These are phyloP conservation scores for Byssoonygena ceratinophila DNA, from an alignment of 2,329 filamentous ascomycete species.

Conservation along the genomic window DNA sequence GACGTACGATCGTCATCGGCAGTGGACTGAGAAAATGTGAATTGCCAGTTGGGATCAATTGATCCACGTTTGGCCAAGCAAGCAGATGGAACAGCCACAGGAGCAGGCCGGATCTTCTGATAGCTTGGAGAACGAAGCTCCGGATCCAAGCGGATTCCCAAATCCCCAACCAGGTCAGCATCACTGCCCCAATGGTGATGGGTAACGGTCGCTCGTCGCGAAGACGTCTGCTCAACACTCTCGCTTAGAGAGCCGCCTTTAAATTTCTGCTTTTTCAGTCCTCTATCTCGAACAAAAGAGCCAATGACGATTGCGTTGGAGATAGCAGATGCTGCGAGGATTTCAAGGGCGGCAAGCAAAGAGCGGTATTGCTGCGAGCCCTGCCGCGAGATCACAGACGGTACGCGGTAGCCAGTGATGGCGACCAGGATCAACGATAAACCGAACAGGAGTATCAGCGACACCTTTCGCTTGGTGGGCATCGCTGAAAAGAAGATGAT, in stretches of 20 bases:
- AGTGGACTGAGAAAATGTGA: constrained; percentile 16
- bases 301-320: constrained; percentile 85
- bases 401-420: constrained; percentile 72
- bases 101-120: constrained; percentile 29
- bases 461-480: constrained; percentile 63
- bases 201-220: constrained; percentile 47
- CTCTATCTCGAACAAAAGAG: constrained; percentile 82
- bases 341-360: constrained; percentile 77
- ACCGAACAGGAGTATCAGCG: constrained; percentile 70
- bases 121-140: constrained; percentile 36
- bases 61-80: constrained; percentile 22
- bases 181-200: constrained; percentile 75
- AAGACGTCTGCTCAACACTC: constrained; percentile 31
- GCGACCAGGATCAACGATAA: constrained; percentile 69
- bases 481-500: constrained; percentile 74
- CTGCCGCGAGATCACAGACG: constrained; percentile 57
- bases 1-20: constrained; percentile 26
- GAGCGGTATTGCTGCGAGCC: constrained; percentile 80
- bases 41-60: constrained; percentile 28
- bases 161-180: constrained; percentile 70
- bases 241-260: constrained; percentile 46
- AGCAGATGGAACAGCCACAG: constrained; percentile 29
- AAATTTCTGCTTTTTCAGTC: constrained; percentile 80
- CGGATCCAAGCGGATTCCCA: constrained; percentile 58
- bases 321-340: constrained; percentile 75